These are phyloP conservation scores for Spinacia oleracea DNA, from an alignment of 179 eudicot species.

Conservation along the genomic window DNA sequence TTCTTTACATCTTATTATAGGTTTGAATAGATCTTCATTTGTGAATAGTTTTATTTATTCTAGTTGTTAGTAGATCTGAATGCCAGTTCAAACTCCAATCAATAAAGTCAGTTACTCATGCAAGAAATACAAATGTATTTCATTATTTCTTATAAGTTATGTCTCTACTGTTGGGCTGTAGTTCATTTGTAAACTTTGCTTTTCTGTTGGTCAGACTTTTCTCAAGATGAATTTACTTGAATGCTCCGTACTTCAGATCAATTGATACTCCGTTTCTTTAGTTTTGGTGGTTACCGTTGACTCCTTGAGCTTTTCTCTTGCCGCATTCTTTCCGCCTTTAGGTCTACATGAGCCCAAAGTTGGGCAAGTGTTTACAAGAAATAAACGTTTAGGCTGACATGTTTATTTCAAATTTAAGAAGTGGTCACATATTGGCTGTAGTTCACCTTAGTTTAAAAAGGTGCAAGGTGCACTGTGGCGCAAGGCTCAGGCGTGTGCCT, in stretches of 20 bases:
- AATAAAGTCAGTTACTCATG: conserved; percentile 4
- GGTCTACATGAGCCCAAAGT: neutral
- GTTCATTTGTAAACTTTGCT: conserved; percentile 3
- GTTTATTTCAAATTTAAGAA: too few relatives aligned
- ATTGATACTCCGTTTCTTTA: neutral
- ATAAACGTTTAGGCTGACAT: neutral
- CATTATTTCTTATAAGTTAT: neutral
- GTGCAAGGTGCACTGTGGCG: too few relatives aligned
- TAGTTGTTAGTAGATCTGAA: conserved; percentile 1
- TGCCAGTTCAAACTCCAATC: conserved; percentile 7
- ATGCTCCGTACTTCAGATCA: neutral
- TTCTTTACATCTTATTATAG: conserved; percentile 21
- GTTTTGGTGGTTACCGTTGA: neutral
- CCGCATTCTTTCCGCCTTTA: neutral
- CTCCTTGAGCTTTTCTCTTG: neutral
- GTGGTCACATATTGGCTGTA: too few relatives aligned
- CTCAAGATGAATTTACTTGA: neutral
- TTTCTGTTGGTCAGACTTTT: neutral
- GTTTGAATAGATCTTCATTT: conserved; percentile 17
- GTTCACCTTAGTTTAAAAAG: too few relatives aligned
- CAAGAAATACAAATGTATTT: neutral
- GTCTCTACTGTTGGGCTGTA: neutral
- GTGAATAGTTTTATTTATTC: conserved; percentile 24
- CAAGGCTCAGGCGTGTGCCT: too few relatives aligned
- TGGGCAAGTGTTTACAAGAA: neutral